Percentiles rank a stretch among this genome's conserved stretches.
Evolutionary conservation across 805 yeast species (phyloP).

Genomic region (Vanderwaltozyma yarrowii): DNA sequence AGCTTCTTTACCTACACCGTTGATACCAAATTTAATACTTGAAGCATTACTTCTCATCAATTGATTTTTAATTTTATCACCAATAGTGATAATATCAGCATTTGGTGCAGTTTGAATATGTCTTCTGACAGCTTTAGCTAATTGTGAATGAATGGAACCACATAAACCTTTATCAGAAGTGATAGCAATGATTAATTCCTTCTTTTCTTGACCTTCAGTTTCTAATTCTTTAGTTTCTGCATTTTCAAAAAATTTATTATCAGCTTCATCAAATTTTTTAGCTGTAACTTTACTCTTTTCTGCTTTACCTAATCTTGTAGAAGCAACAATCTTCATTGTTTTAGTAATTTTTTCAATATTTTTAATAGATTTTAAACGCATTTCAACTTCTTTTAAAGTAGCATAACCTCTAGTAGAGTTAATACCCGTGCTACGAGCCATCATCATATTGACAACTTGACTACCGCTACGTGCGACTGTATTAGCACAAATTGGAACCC

Average conservation of each 20-base stretch:
- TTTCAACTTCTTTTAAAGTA: conserved; percentile 96
- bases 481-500: conserved; percentile 1
- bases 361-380: conserved; percentile 94
- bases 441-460: background rate
- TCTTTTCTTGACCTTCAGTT: conserved; percentile 35
- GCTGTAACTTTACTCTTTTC: conserved; percentile 89
- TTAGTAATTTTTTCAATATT: conserved; percentile 99
- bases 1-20: conserved; percentile 92
- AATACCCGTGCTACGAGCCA: background rate
- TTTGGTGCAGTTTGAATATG: conserved; percentile 52
- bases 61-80: conserved; percentile 91
- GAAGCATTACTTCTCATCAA: conserved; percentile 71
- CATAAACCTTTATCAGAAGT: conserved; percentile 98
- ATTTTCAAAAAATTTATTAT: conserved; percentile 64
- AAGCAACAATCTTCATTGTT: conserved; percentile 99
- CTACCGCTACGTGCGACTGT: background rate
- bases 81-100: conserved; percentile 76
- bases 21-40: conserved; percentile 63
- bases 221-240: conserved; percentile 64
- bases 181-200: conserved; percentile 74
- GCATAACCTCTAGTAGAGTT: conserved; percentile 68
- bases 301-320: conserved; percentile 91
- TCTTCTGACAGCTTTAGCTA: conserved; percentile 77
- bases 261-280: conserved; percentile 73
- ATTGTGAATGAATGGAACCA: conserved; percentile 95